Evolutionary conservation across 2,329 filamentous ascomycete species (phyloP).

Genomic region (Teratosphaeria viscida): DNA sequence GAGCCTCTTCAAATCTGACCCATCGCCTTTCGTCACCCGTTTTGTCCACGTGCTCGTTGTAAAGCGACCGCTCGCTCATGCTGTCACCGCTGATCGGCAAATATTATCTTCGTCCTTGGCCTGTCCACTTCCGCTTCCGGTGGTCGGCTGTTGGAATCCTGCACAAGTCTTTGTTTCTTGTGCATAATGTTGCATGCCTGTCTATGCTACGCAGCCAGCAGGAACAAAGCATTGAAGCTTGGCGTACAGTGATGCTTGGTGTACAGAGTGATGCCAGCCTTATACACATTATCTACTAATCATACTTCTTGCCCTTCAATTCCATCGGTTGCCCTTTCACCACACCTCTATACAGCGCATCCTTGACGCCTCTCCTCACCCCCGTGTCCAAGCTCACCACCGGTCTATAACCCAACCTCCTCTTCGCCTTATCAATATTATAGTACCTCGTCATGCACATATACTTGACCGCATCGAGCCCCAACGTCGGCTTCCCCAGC

Average conservation of each 20-base stretch:
- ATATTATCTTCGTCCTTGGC: background rate
- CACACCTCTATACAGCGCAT: slow-evolving; percentile 28
- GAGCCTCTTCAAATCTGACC: background rate
- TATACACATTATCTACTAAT: background rate
- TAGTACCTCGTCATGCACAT: slow-evolving; percentile 69
- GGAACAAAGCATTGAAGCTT: background rate
- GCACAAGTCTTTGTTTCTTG: background rate
- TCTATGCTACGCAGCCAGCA: background rate
- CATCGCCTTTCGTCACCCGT: background rate
- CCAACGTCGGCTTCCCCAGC: slow-evolving; percentile 37
- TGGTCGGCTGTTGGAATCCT: background rate
- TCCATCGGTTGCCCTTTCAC: slow-evolving; percentile 24
- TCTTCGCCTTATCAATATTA: slow-evolving; percentile 65
- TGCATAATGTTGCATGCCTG: background rate
- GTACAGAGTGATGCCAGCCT: background rate
- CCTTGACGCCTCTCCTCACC: slow-evolving; percentile 34
- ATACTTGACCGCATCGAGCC: slow-evolving; percentile 46
- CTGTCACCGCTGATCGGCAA: background rate
- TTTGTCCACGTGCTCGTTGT: background rate
- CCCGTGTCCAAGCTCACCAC: slow-evolving; percentile 58
- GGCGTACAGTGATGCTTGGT: background rate
- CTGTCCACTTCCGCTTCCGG: background rate
- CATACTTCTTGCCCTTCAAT: slow-evolving; percentile 21
- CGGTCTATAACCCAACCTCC: slow-evolving; percentile 57
- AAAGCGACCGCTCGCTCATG: too few species aligned